phyloP scores from a whole-genome alignment of 805 yeast genomes.

The Candida ortonii region DNA sequence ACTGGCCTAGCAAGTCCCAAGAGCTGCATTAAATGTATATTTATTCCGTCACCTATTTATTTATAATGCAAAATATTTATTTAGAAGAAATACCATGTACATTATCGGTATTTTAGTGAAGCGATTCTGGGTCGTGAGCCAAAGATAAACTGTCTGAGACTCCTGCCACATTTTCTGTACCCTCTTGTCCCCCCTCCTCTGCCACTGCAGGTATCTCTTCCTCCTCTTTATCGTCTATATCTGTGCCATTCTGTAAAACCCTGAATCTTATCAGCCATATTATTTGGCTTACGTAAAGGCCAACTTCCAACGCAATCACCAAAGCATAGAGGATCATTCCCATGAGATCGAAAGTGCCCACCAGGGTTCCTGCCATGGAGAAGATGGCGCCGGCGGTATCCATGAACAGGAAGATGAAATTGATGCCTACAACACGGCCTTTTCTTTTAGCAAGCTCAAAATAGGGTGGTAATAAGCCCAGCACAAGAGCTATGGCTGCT shows the following conservation, averaged over 20 bases:
- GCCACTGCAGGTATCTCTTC: background rate
- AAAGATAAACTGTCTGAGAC: too few species aligned
- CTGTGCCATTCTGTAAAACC: slow-evolving; percentile 15
- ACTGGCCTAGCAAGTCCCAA: slow-evolving; percentile 25
- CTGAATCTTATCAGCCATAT: slow-evolving; percentile 61
- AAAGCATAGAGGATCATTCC: slow-evolving; percentile 75
- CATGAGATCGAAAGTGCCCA: slow-evolving; percentile 69
- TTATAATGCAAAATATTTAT: too few species aligned
- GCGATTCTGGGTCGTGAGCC: too few species aligned
- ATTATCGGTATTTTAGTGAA: too few species aligned
- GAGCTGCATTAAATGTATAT: background rate
- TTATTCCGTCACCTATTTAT: too few species aligned
- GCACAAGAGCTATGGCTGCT: slow-evolving; percentile 71
- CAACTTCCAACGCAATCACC: slow-evolving; percentile 73
- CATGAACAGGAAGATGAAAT: slow-evolving; percentile 70
- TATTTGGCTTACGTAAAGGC: slow-evolving; percentile 68
- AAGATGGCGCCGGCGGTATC: slow-evolving; percentile 81
- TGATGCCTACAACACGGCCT: slow-evolving; percentile 87
- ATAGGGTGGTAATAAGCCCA: slow-evolving; percentile 87
- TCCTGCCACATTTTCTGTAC: slow-evolving; percentile 4
- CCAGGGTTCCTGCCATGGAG: slow-evolving; percentile 56
- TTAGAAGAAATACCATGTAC: too few species aligned
- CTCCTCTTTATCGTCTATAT: slow-evolving; percentile 5
- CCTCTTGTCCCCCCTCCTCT: slow-evolving; percentile 5
- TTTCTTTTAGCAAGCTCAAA: slow-evolving; percentile 73